phyloP scores from a whole-genome alignment of 371 early-diverging fungal species.

The Mortierella sp. region DNA sequence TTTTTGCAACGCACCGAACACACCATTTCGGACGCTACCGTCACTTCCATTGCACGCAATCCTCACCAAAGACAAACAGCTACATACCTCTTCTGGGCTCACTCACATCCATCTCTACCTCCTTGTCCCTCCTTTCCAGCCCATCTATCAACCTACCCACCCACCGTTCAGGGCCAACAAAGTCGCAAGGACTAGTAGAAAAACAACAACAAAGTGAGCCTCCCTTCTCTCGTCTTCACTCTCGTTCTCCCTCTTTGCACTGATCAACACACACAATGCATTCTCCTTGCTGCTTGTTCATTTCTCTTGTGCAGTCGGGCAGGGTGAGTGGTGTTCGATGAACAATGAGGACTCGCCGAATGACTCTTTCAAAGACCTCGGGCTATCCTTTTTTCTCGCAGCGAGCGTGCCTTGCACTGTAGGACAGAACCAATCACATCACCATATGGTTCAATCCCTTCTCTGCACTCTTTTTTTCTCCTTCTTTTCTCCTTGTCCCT shows the following conservation, averaged over 20 bases:
- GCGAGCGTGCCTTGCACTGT: neutral
- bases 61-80: neutral
- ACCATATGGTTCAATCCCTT: neutral
- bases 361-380: neutral
- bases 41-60: neutral
- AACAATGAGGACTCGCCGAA: neutral
- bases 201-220: neutral
- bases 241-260: neutral
- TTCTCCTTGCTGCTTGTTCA: neutral
- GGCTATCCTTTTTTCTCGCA: neutral
- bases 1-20: neutral
- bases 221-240: neutral
- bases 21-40: neutral
- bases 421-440: neutral
- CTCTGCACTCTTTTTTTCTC: neutral
- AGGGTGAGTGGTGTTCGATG: neutral
- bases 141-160: conserved; percentile 3
- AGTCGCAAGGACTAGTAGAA: neutral
- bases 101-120: neutral
- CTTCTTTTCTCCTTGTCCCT: neutral
- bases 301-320: neutral
- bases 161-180: neutral
- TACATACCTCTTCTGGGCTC: neutral
- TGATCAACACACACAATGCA: neutral
- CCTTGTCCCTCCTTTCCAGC: neutral